Conservation (phyloP, 1,139 yeast species). For the Blastobotrys persicus region DNA sequence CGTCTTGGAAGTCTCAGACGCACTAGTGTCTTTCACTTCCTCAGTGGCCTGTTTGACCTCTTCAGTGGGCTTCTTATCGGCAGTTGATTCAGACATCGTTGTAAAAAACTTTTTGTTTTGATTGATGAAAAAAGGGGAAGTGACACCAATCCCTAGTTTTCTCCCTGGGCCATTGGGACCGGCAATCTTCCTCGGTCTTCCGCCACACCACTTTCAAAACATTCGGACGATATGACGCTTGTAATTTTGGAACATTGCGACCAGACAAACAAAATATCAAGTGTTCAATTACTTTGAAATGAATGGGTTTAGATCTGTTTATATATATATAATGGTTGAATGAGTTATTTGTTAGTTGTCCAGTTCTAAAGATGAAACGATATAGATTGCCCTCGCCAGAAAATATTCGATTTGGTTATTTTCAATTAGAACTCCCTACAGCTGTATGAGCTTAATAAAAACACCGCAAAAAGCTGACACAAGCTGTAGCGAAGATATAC, state of each 20-base stretch:
- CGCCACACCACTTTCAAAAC: not conserved
- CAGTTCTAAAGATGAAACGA: no score
- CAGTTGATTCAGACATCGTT: constrained; percentile 5
- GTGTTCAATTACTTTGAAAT: no score
- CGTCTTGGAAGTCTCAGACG: constrained; percentile 5
- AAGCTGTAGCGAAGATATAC: no score
- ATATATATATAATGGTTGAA: no score
- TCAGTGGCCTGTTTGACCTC: constrained; percentile 87
- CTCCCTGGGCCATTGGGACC: not conserved
- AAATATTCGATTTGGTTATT: no score
- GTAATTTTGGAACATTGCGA: not conserved
- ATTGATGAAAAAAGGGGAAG: not conserved
- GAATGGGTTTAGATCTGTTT: no score
- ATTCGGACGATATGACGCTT: not conserved
- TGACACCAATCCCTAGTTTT: not conserved
- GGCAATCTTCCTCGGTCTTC: not conserved
- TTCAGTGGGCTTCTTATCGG: constrained; percentile 71
- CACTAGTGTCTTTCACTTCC: constrained; percentile 54
- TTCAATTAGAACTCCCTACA: no score
- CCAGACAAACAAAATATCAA: no score
- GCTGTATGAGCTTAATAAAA: no score
- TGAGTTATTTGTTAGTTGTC: no score
- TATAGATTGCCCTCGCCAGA: no score
- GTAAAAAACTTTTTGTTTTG: not conserved
- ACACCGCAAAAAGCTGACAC: no score